A percentile compares a stretch with the other conserved stretches of the same genome.
phyloP scores from a whole-genome alignment of 345 rosid species.

The Bruguiera gymnorhiza region DNA sequence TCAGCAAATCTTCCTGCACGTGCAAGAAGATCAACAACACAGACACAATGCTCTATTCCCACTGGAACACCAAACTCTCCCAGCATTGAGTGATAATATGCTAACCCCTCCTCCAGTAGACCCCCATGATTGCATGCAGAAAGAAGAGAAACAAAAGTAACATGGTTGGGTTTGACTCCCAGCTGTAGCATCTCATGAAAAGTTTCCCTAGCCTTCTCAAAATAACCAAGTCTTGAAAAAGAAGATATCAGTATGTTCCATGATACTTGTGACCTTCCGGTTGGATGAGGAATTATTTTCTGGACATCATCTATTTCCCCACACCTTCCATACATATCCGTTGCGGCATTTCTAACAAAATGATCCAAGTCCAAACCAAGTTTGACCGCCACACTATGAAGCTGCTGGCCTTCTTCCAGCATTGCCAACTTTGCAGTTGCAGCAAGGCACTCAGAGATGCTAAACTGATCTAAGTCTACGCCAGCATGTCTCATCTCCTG shows the following conservation, averaged over 20 bases:
- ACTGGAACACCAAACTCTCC: conserved; percentile 51
- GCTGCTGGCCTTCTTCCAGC: conserved; percentile 85
- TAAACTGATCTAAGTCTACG: conserved; percentile 63
- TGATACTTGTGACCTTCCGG: conserved; percentile 48
- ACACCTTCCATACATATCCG: conserved; percentile 91
- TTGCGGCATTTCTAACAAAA: conserved; percentile 59
- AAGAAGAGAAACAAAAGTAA: conserved; percentile 86
- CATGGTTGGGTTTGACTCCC: conserved; percentile 65
- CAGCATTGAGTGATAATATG: conserved; percentile 56
- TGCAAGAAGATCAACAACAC: conserved; percentile 85
- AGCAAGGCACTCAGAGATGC: conserved; percentile 71
- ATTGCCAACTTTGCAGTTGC: conserved; percentile 72
- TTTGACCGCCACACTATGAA: conserved; percentile 62
- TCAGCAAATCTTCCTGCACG: conserved; percentile 70
- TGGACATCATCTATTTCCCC: conserved; percentile 63
- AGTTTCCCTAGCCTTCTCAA: conserved; percentile 56
- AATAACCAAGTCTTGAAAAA: conserved; percentile 71
- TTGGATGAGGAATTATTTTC: conserved; percentile 49
- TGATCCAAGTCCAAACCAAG: conserved; percentile 56
- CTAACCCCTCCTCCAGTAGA: conserved; percentile 72
- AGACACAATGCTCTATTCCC: conserved; percentile 72
- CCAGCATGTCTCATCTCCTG: conserved; percentile 49
- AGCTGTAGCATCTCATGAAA: conserved; percentile 68
- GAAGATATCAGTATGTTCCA: conserved; percentile 85
- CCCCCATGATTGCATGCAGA: conserved; percentile 90